Conservation (phyloP, 257 asterid genomes). For the Solanum neorickii region DNA sequence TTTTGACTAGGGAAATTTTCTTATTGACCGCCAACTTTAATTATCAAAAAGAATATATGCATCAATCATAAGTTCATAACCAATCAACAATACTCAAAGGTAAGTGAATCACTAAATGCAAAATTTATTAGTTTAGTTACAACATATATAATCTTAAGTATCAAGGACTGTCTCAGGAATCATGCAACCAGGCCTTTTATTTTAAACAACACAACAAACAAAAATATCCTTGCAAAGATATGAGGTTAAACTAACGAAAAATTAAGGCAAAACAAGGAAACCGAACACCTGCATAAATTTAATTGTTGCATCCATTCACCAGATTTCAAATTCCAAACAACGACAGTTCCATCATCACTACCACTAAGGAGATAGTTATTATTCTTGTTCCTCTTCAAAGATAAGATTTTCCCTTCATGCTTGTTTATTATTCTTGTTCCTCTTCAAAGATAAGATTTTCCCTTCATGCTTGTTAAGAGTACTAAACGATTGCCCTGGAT, state of each 20-base stretch:
- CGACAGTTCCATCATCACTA: neutral
- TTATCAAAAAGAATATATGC: no score
- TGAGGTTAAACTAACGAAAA: neutral
- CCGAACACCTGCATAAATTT: neutral
- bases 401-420: neutral
- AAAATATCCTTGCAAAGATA: no score
- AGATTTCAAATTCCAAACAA: neutral
- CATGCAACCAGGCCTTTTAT: neutral
- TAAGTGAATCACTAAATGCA: no score
- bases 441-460: neutral
- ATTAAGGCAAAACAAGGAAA: neutral
- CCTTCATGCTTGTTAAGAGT: neutral
- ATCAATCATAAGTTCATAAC: no score
- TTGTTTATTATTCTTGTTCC: neutral
- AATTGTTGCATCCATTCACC: neutral
- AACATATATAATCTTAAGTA: no score
- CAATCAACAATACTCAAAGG: no score
- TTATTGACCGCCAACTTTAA: no score
- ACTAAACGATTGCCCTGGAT: neutral
- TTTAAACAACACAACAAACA: no score
- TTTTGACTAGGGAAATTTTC: neutral
- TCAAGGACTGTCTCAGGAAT: neutral
- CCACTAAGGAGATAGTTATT: neutral
- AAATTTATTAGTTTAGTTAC: no score
- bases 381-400: neutral